These are phyloP conservation scores for Termitomyces heimii DNA, from an alignment of 768 basidiomycete species.

Conservation along the genomic window DNA sequence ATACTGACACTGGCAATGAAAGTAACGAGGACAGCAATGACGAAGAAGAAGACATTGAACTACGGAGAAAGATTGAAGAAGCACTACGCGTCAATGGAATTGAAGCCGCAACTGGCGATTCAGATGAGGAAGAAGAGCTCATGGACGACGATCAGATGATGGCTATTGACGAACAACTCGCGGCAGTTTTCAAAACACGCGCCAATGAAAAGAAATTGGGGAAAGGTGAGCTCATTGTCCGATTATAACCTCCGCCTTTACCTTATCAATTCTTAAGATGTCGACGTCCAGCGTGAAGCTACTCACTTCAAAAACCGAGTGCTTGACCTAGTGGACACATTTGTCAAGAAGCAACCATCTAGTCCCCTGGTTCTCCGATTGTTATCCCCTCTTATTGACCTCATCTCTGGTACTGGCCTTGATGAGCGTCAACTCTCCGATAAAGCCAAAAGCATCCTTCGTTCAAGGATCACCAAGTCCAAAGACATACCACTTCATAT, in stretches of 20 bases:
- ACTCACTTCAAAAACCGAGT: constrained; percentile 96
- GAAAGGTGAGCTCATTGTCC: constrained; percentile 47
- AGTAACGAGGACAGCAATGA: constrained; percentile 32
- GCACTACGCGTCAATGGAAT: constrained; percentile 56
- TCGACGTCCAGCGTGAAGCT: constrained; percentile 78
- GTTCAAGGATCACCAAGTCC: constrained; percentile 64
- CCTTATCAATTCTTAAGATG: constrained; percentile 29
- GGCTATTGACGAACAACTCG: constrained; percentile 89
- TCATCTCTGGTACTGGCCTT: constrained; percentile 56
- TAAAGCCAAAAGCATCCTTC: constrained; percentile 79
- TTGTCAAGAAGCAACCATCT: constrained; percentile 70
- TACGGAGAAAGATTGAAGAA: constrained; percentile 64
- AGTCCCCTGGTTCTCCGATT: constrained; percentile 63
- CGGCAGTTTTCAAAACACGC: constrained; percentile 74
- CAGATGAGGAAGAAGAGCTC: constrained; percentile 63
- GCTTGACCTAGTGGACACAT: constrained; percentile 89
- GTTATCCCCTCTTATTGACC: constrained; percentile 71
- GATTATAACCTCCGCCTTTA: not conserved
- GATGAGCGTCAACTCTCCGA: constrained; percentile 88
- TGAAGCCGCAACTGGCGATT: constrained; percentile 49
- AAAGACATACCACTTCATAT: constrained; percentile 57
- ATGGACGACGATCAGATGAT: constrained; percentile 99
- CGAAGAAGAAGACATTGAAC: constrained; percentile 51
- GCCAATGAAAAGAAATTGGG: constrained; percentile 52
- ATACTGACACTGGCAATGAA: constrained; percentile 25